Percentiles rank a stretch among this genome's conserved stretches.
phyloP scores from a whole-genome alignment of 2,329 filamentous ascomycete species.

The Ceratocystis harringtonii region DNA sequence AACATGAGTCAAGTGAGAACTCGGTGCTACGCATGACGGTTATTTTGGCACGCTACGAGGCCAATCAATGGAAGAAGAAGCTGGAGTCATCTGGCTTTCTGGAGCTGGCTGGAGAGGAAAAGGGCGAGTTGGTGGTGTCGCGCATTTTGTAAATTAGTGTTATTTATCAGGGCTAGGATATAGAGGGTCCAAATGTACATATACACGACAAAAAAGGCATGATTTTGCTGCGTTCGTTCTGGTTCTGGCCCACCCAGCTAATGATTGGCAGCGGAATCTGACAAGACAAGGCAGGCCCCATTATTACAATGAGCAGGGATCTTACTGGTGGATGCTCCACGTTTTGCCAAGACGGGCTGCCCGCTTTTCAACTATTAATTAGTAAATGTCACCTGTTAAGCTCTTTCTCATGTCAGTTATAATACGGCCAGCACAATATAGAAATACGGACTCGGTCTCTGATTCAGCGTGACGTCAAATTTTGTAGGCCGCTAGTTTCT shows the following conservation, averaged over 20 bases:
- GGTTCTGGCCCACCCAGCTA: neutral
- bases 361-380: neutral
- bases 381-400: neutral
- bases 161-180: neutral
- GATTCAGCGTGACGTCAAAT: neutral
- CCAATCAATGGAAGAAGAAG: conserved; percentile 62
- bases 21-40: conserved; percentile 55
- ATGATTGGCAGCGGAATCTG: neutral
- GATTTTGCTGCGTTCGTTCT: neutral
- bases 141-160: conserved; percentile 30
- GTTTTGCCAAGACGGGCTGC: conserved; percentile 4
- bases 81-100: conserved; percentile 44
- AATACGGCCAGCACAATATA: neutral
- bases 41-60: conserved; percentile 58
- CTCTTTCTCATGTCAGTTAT: neutral
- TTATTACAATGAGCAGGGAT: neutral
- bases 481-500: too few relatives aligned
- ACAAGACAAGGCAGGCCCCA: neutral
- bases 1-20: conserved; percentile 42
- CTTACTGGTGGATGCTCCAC: neutral
- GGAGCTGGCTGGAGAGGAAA: conserved; percentile 32
- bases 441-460: neutral
- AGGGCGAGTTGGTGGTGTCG: conserved; percentile 37
- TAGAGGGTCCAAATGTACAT: neutral
- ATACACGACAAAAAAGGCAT: neutral